These are phyloP conservation scores for Trichoderma erinaceum DNA, from an alignment of 495 filamentous ascomycete species.

Conservation along the genomic window DNA sequence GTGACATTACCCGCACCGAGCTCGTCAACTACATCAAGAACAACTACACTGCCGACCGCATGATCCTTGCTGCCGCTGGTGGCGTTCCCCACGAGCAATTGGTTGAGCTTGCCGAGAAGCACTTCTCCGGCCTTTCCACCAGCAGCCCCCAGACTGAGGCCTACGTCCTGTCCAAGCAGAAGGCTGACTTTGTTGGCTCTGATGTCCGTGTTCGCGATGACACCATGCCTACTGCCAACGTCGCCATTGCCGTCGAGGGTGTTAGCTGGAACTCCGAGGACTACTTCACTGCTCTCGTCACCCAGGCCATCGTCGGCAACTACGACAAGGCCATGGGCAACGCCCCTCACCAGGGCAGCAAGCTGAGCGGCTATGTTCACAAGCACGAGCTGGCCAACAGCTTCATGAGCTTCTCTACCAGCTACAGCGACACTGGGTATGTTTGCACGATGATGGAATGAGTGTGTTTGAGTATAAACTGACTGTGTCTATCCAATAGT, in stretches of 20 bases:
- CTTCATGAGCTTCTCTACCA: slow-evolving; percentile 99
- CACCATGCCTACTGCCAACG: slow-evolving; percentile 91
- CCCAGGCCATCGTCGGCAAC: slow-evolving; percentile 98
- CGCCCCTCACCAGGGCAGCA: slow-evolving; percentile 92
- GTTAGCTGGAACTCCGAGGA: slow-evolving; percentile 98
- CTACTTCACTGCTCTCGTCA: slow-evolving; percentile 96
- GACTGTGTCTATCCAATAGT: slow-evolving; percentile 41
- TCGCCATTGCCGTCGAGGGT: slow-evolving; percentile 98
- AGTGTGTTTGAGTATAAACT: not conserved
- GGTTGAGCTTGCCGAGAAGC: slow-evolving; percentile 91
- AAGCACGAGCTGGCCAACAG: slow-evolving; percentile 92
- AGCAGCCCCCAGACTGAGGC: slow-evolving; percentile 63
- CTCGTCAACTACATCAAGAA: slow-evolving; percentile 92
- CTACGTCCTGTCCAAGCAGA: slow-evolving; percentile 70
- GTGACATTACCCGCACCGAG: slow-evolving; percentile 86
- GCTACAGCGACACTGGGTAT: slow-evolving; percentile 98
- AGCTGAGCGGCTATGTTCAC: slow-evolving; percentile 88
- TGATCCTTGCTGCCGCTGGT: slow-evolving; percentile 95
- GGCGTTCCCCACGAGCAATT: slow-evolving; percentile 90
- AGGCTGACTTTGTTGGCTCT: slow-evolving; percentile 91
- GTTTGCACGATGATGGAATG: slow-evolving; percentile 20
- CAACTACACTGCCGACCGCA: slow-evolving; percentile 98
- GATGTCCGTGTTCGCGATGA: slow-evolving; percentile 94
- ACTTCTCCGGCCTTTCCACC: slow-evolving; percentile 74
- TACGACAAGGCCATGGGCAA: slow-evolving; percentile 99